Base-by-base conservation (phyloP, 2,329 filamentous ascomycete genomes). In the Aspergillus quadrilineatus region DNA sequence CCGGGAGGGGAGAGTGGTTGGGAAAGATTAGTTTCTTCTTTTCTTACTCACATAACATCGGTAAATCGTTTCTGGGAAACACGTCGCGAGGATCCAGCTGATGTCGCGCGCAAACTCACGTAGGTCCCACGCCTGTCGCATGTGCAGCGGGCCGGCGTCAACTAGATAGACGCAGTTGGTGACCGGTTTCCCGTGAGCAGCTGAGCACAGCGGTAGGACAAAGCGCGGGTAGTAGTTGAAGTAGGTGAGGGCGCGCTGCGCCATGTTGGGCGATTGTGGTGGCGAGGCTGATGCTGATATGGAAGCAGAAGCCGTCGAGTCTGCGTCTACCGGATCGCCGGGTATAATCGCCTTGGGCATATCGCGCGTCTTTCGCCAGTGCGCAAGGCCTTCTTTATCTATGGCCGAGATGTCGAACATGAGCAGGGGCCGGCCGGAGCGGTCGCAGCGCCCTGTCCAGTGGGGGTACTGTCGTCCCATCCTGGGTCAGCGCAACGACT, bases 41-140 rank as follows among this genome's bases (percentile, higher is more conserved):
- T 22, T 22, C 22, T 17, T 17, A 59, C 63, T 37, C 37, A 65
- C 64, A 45, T 62, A 63, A 7, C 67, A 56, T 22, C 50, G 47
- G 32, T 64, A 45, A 32, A 69, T 65, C 0, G 61, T 68, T 26
- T 69, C 66, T 0, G 67, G 67, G 53, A 66, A 69, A 34, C 66
- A 68, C 4, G 64, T 69, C 42, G 63, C 54, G 5, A 69, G n/a
- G 1, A 69, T 43, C 61, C 59, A 60, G 44, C 63, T 67, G 9
- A 64, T 59, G 15, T 65, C 60, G 26, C 60, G 58, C 0, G 64
- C 61, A 41, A 67, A 68, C 0, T 52, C 56, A 15, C 57, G 55
- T 4, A 67, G 22, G 34, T 60, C 55, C 60, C 64, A 69, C 9
- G 50, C 64, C 34, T 69, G 66, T 47, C 59, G 66, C 22, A 67